Conservation (phyloP, 2,329 filamentous ascomycete species). For the Ophiostoma sp. region DNA sequence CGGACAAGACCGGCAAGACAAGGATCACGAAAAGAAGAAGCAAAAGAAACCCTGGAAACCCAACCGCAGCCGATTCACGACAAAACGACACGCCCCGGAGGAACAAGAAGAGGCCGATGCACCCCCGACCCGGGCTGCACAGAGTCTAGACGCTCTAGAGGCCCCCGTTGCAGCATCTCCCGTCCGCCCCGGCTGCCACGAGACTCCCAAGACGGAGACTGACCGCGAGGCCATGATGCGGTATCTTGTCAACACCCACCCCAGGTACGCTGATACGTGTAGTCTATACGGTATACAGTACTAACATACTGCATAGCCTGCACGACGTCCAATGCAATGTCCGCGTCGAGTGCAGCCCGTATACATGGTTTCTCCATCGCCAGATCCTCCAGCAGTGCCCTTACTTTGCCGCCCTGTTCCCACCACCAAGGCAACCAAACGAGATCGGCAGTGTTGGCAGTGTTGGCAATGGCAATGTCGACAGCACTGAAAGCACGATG, state of each 20-base stretch:
- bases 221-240: slow-evolving; percentile 13
- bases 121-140: neutral
- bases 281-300: no score
- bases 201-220: neutral
- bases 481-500: neutral
- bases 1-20: neutral
- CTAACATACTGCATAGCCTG: neutral
- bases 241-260: slow-evolving; percentile 10
- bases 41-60: neutral
- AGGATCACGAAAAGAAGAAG: neutral
- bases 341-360: slow-evolving; percentile 17
- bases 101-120: neutral
- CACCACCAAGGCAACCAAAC: neutral
- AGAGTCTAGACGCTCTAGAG: neutral
- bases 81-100: neutral
- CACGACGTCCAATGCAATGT: slow-evolving; percentile 21
- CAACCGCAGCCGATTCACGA: neutral
- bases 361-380: slow-evolving; percentile 23
- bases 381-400: slow-evolving; percentile 21
- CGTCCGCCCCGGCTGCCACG: neutral
- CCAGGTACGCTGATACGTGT: neutral
- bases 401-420: slow-evolving; percentile 19
- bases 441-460: neutral
- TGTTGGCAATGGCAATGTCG: no score
- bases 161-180: neutral